Evolutionary conservation across 352 stramenopile genomes (phyloP).

Genomic region (Phytopythium oedochilum): DNA sequence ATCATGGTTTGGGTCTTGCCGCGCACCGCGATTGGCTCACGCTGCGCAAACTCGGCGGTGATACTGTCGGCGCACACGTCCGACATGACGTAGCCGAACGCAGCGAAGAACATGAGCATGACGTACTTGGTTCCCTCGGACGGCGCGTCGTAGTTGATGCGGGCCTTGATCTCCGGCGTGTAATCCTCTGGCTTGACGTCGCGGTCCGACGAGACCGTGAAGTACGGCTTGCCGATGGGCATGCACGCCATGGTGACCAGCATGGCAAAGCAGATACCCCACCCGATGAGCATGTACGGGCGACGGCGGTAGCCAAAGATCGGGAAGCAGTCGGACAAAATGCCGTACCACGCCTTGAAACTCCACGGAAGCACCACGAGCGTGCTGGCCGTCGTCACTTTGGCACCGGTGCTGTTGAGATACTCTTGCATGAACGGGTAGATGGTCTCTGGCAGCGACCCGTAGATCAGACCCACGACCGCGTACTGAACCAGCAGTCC

Average conservation of each 20-base stretch:
- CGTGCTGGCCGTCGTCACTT: constrained; percentile 22
- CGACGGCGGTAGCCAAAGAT: constrained; percentile 61
- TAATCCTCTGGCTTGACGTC: constrained; percentile 15
- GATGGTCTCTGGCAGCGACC: constrained; percentile 20
- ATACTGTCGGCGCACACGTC: constrained; percentile 63
- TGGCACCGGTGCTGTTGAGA: constrained; percentile 20
- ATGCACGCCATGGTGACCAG: constrained; percentile 28
- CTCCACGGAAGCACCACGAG: constrained; percentile 38
- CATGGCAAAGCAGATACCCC: constrained; percentile 21
- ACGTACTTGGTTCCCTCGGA: constrained; percentile 31
- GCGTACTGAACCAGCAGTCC: constrained; percentile 33
- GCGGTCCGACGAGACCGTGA: constrained; percentile 11
- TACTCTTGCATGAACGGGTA: constrained; percentile 31
- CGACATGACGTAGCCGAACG: constrained; percentile 60
- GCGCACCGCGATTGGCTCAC: not conserved
- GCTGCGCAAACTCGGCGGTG: constrained; percentile 26
- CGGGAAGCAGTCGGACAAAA: constrained; percentile 68
- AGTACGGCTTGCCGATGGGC: constrained; percentile 31
- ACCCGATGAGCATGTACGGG: constrained; percentile 62
- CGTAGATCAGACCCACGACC: constrained; percentile 20
- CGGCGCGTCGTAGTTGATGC: constrained; percentile 33
- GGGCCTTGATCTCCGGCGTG: constrained; percentile 10
- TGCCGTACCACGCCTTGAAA: constrained; percentile 66
- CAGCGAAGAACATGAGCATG: constrained; percentile 55
- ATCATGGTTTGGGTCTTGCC: constrained; percentile 20